Base-by-base conservation (phyloP, 1,139 yeast species). In the Debaryomycetaceae sp. region DNA sequence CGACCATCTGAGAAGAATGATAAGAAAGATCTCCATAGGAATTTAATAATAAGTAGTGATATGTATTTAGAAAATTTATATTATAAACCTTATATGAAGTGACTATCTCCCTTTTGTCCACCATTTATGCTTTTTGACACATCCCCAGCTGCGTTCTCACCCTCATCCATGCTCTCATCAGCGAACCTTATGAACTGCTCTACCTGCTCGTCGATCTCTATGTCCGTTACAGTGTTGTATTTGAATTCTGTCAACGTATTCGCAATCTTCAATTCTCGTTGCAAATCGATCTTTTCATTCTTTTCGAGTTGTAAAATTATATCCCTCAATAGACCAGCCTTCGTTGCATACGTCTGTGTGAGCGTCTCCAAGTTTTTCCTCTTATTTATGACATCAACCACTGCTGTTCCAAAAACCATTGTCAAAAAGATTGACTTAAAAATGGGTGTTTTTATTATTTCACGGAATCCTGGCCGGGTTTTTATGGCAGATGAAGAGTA, bases 1-100 rank as follows among this genome's bases (percentile, higher is more conserved):
- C 15, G 88, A 83, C 43, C 85, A 87, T 40, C 78, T 77, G 42
- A 73, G 89, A 54, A 76, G 91, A 59, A 74, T 81, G 17, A 75
- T 87, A 38, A 73, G 87, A 44, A 71, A 71, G 53, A 66, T 72
- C 26, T 64, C 72, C 18, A 46, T 63, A 36, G 49, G 52, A 29
- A 50, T 45, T 42, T 9, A 28, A 16, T 8, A 35, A 30, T 26
- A 24, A 15, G 5, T 8, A 24, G 16, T 33, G 17, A 46, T 15
- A 17, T 19, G 6, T 35, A 19, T 30, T 17, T 35, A 30, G 6
- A 17, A 6, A 22, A 22, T 22, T 17, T 30, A 19, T 28, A 28
- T 4, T 35, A 35, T 30, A 28, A 18, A 7, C 16, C 8, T 30
- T 29, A 22, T 22, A 22, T 22, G 11, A 22, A 22, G 11, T 22